phyloP scores from a whole-genome alignment of 495 filamentous ascomycete species.

The Aspergillus sclerotioniger region DNA sequence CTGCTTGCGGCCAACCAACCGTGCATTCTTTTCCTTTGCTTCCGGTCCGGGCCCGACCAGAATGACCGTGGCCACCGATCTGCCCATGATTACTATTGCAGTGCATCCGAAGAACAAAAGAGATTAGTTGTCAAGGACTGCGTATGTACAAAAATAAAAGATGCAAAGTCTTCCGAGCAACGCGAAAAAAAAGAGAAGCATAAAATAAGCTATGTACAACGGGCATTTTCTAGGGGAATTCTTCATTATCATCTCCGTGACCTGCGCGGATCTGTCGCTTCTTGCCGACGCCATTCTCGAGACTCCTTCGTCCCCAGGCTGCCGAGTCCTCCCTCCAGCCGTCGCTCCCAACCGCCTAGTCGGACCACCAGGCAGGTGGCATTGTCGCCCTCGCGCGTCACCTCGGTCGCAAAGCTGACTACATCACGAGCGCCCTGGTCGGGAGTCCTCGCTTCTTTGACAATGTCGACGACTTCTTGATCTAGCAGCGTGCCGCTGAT shows the following conservation, averaged over 20 bases:
- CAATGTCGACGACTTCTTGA: constrained; percentile 92
- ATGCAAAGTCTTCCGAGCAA: neutral
- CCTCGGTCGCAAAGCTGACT: constrained; percentile 83
- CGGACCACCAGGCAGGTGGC: constrained; percentile 91
- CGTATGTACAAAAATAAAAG: neutral
- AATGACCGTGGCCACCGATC: neutral
- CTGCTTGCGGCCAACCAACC: neutral
- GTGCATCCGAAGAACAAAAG: neutral
- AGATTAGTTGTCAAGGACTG: neutral
- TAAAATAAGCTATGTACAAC: constrained; percentile 13
- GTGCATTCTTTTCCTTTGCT: neutral
- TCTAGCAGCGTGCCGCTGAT: constrained; percentile 78
- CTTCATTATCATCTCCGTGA: constrained; percentile 49
- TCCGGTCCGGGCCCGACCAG: neutral
- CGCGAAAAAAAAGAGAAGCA: neutral
- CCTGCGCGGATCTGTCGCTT: constrained; percentile 80
- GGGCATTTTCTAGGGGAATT: neutral
- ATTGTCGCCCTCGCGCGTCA: constrained; percentile 81
- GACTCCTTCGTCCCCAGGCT: constrained; percentile 88
- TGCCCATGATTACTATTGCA: neutral
- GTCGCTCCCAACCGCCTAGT: constrained; percentile 92
- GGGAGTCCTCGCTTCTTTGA: constrained; percentile 90
- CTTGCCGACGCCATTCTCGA: constrained; percentile 77
- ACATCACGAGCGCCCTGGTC: constrained; percentile 78
- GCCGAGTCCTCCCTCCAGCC: constrained; percentile 82